phyloP scores from a whole-genome alignment of 163 green algal genomes.

The Smithsoniella earleae region DNA sequence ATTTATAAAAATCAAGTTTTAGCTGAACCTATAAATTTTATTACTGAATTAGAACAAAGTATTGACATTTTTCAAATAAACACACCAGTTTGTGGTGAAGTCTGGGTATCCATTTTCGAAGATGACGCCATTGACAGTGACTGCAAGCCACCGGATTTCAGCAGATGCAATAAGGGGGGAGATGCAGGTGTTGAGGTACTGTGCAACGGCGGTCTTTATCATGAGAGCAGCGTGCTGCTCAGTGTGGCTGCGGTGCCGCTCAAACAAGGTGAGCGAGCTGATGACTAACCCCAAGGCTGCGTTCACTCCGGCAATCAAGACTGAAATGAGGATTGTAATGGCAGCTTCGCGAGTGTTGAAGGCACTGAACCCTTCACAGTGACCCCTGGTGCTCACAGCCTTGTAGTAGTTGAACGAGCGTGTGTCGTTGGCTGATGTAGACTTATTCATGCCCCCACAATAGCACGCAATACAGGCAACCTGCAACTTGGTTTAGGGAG shows the following conservation, averaged over 20 bases:
- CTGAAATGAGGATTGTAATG: not conserved
- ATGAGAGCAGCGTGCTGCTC: constrained; percentile 19
- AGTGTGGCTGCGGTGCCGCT: constrained; percentile 29
- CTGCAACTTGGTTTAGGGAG: too few species aligned
- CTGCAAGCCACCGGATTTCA: constrained; percentile 20
- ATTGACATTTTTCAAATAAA: constrained; percentile 39
- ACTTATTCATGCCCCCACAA: not conserved
- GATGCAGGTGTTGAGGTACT: constrained; percentile 26
- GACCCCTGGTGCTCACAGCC: not conserved
- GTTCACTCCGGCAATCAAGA: constrained; percentile 10
- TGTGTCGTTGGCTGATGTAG: not conserved
- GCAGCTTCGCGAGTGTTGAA: not conserved
- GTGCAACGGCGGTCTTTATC: not conserved
- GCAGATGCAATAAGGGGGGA: constrained; percentile 10
- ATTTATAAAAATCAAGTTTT: constrained; percentile 40
- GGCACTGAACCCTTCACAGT: not conserved
- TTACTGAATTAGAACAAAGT: constrained; percentile 37
- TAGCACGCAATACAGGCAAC: constrained; percentile 17
- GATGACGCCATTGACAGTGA: constrained; percentile 4
- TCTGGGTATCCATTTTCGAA: constrained; percentile 19
- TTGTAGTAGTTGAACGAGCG: constrained; percentile 18
- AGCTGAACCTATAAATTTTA: constrained; percentile 38
- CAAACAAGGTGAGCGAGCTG: constrained; percentile 15
- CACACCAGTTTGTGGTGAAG: constrained; percentile 29
- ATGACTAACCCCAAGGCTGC: not conserved